Base-by-base conservation (phyloP, 768 basidiomycete genomes). In the Podaxis sp. region DNA sequence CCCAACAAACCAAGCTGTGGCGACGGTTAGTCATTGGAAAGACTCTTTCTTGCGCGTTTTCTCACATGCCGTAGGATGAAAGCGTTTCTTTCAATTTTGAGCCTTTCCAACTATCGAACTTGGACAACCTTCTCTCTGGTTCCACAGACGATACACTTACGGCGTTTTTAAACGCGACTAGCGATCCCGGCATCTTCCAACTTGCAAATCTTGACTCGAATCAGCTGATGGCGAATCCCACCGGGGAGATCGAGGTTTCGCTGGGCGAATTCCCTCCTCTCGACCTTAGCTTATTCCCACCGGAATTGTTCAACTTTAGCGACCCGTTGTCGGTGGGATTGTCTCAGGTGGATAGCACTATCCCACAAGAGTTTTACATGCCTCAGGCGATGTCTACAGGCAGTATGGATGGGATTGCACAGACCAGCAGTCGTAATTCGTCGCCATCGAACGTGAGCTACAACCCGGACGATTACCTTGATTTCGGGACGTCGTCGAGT, bases 391-490 rank as follows among this genome's bases (percentile, higher is more conserved):
- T 37, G 33, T 38, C 54, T 17, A 15, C 27, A 24, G 7, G n/a
- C 6, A 15, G 25, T 3, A 55, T 13, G 7, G 52, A 55, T 38
- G 37, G 24, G 5, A 25, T 37, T 25, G 22, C 37, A 1, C 55
- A 43, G 12, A 24, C 2, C 15, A 24, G 9, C 7, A 43, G 38
- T 7, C 27, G 46, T 27, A 53, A 43, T 25, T 36, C 41, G 60
- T 24, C 58, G 2, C 7, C 29, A 6, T 46, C 24, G 12, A 60
- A 54, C 25, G n/a, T 60, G 25, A 41, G 40, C 51, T 62, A 56
- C 43, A 73, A 80, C 8, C 69, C 73, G 41, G 73, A 80, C 64
- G 65, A 75, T 27, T 81, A 72, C 55, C 66, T 82, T 65, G 76
- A 82, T 58, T 72, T 79, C 4, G 77, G 70, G 41, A 57, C 59